Evolutionary conservation across 148 eudicot genomes (phyloP).

Genomic region (Gaultheria prostrata): DNA sequence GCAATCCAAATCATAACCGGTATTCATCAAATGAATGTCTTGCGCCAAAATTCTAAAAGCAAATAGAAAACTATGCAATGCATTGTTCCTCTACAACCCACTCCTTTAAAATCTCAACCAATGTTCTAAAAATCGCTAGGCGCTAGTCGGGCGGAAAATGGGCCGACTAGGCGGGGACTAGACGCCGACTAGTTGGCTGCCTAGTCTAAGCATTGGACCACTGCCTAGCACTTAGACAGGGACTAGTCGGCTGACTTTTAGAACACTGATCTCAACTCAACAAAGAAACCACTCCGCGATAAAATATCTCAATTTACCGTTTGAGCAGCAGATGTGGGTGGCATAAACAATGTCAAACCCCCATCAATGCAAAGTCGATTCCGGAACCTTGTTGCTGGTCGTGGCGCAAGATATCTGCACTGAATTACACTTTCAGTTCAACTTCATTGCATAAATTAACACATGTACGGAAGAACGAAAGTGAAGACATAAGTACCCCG

Average conservation of each 20-base stretch:
- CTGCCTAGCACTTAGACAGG: too few relatives aligned
- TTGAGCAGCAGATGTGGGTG: conserved; percentile 89
- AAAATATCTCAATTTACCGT: conserved; percentile 53
- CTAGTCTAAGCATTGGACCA: too few relatives aligned
- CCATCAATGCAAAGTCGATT: conserved; percentile 93
- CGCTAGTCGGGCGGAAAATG: too few relatives aligned
- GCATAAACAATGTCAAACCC: conserved; percentile 96
- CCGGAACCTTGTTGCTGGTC: conserved; percentile 90
- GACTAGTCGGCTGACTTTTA: too few relatives aligned
- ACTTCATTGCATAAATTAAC: conserved; percentile 15
- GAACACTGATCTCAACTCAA: not conserved
- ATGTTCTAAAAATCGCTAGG: too few relatives aligned
- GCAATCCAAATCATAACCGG: not conserved
- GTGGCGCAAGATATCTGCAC: conserved; percentile 89
- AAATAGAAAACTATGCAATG: not conserved
- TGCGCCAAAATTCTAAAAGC: not conserved
- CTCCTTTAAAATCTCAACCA: not conserved
- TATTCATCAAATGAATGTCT: not conserved
- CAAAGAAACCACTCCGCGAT: not conserved
- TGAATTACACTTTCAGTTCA: conserved; percentile 24
- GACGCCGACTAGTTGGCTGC: too few relatives aligned
- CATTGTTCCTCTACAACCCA: not conserved
- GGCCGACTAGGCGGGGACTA: too few relatives aligned
- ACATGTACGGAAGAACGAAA: conserved; percentile 2
- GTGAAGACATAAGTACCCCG: conserved; percentile 56